phyloP scores from a whole-genome alignment of 345 rosid genomes.

The Cardamine occulta region DNA sequence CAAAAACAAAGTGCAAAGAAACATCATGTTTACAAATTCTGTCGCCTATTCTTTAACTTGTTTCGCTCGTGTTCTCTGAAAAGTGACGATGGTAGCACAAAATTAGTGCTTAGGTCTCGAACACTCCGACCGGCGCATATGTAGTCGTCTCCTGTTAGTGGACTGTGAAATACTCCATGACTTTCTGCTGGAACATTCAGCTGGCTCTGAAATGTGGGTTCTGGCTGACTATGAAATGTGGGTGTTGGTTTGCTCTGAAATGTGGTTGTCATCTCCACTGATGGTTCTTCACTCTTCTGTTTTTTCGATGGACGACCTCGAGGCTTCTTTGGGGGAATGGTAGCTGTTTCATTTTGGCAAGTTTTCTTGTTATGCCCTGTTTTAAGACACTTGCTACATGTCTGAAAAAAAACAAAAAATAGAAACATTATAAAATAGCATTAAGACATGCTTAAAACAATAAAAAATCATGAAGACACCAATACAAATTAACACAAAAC shows the following conservation, averaged over 20 bases:
- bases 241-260: background rate
- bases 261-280: background rate
- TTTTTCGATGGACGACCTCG: conserved; percentile 2
- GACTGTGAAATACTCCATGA: conserved; percentile 20
- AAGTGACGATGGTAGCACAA: background rate
- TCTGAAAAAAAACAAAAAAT: background rate
- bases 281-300: background rate
- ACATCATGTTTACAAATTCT: background rate
- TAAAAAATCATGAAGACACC: too few relatives aligned
- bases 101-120: background rate
- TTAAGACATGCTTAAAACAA: too few relatives aligned
- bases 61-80: background rate
- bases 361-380: background rate
- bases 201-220: background rate
- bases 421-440: too few relatives aligned
- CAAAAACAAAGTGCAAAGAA: background rate
- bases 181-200: background rate
- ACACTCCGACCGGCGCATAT: background rate
- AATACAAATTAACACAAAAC: background rate
- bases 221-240: background rate
- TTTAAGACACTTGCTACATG: background rate
- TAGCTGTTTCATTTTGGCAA: background rate
- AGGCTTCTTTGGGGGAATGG: background rate
- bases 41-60: background rate
- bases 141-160: background rate